Evolutionary conservation across 2,329 filamentous ascomycete species (phyloP), one percentile per base, ranked within the genome.

Genomic region (Ascochyta pisi): DNA sequence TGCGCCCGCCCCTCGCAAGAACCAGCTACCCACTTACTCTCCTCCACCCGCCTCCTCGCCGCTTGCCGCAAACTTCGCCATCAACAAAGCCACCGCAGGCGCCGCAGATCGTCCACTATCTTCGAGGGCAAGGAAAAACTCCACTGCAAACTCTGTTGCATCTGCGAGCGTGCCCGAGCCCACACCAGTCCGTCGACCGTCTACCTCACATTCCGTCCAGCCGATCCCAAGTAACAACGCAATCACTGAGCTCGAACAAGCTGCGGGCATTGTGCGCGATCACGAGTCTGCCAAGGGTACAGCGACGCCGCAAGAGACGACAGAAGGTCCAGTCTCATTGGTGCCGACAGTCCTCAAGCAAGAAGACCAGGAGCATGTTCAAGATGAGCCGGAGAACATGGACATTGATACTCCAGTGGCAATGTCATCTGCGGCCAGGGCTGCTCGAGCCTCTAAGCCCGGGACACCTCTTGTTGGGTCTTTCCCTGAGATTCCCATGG

Each of bases 1-100:
- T 2, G 84, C 85, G 4, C 91, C 90, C 63, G 83, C 86, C n/a
- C 86, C 86, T 63, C 93, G 94, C 78, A 96, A 93, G 79, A 94
- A 69, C 31, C 62, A 62, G 38, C 68, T 81, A 73, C 65, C 78
- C 80, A 83, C 81, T 55, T 84, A 87, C 66, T 90, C 91, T 1
- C 87, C 90, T 16, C 88, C 87, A 3, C 80, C 89, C 61, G 84
- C 86, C n/a, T 89, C 91, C 1, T 94, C 92, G 1, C 91, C 91
- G 16, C 83, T 92, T 42, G 81, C 90, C 43, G 84, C 86, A 44
- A 84, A 83, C n/a, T 85, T 91, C 55, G 76, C 77, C 53, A 65
- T 76, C 37, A 83, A 86, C 24, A 90, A 92, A 64, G 79, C 81
- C 6, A 66, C 77, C 62, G 76, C 73, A 49, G 64, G 61, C 35